A percentile compares a stretch with the other conserved stretches of the same genome.
Conservation (phyloP, 768 basidiomycete genomes). For the Hygrophorus russula region DNA sequence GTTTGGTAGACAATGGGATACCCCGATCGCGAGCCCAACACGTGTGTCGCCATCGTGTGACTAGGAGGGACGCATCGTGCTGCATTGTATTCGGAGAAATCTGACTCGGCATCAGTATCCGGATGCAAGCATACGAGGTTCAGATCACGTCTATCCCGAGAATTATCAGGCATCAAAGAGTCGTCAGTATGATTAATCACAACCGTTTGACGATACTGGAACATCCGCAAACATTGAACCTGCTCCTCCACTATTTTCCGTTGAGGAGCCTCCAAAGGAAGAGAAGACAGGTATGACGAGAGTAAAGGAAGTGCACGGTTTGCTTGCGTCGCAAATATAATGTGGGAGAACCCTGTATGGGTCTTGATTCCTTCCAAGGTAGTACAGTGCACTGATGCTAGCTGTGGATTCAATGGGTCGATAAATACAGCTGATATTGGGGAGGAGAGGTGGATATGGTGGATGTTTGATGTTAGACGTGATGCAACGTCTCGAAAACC, state of each 20-base stretch:
- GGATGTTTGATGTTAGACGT: slow-evolving; percentile 32
- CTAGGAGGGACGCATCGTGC: slow-evolving; percentile 28
- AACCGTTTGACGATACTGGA: slow-evolving; percentile 43
- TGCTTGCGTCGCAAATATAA: slow-evolving; percentile 70
- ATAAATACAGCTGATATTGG: slow-evolving; percentile 34
- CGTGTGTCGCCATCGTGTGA: slow-evolving; percentile 67
- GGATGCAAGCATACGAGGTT: slow-evolving; percentile 32
- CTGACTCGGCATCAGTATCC: not conserved
- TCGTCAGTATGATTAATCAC: slow-evolving; percentile 66
- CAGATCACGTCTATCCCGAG: slow-evolving; percentile 47
- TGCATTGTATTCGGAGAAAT: not conserved
- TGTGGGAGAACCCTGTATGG: slow-evolving; percentile 45
- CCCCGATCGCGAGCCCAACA: slow-evolving; percentile 28
- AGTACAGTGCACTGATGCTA: slow-evolving; percentile 27
- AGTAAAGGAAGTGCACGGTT: slow-evolving; percentile 48
- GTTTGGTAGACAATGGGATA: slow-evolving; percentile 47
- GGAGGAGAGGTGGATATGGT: slow-evolving; percentile 44
- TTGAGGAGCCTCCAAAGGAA: slow-evolving; percentile 19
- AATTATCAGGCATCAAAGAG: slow-evolving; percentile 39
- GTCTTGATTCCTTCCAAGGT: slow-evolving; percentile 16
- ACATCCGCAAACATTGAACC: slow-evolving; percentile 37
- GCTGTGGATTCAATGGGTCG: slow-evolving; percentile 21
- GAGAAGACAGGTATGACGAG: slow-evolving; percentile 28
- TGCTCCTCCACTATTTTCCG: slow-evolving; percentile 25
- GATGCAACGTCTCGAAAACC: slow-evolving; percentile 51